These are phyloP conservation scores for Rhizopogon hawkerae DNA, from an alignment of 1,284 basidiomycete genomes.

Conservation along the genomic window DNA sequence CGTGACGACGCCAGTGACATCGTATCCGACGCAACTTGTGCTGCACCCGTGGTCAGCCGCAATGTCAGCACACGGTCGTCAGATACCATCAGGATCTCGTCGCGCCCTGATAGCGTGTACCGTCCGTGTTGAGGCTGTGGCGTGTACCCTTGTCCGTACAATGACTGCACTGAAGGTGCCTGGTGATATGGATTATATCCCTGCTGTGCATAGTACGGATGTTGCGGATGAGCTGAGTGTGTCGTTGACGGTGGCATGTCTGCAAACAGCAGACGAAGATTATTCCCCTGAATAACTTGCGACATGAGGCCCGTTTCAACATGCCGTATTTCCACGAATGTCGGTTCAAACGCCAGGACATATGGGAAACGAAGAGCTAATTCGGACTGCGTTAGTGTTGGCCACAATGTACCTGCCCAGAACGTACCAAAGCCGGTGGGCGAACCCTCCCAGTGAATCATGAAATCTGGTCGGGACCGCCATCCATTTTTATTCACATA, in stretches of 20 bases:
- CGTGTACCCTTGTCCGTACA: conserved; percentile 32
- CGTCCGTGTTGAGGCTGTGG: conserved; percentile 32
- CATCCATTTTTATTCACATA: conserved; percentile 98
- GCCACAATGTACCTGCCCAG: conserved; percentile 4
- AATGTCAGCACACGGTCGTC: conserved; percentile 71
- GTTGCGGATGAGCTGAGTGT: conserved; percentile 28
- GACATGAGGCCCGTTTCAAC: conserved; percentile 89
- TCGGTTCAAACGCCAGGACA: conserved; percentile 93
- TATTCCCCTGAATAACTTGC: conserved; percentile 92
- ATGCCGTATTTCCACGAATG: conserved; percentile 94
- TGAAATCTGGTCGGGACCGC: conserved; percentile 84
- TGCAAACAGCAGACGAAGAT: conserved; percentile 84
- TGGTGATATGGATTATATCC: conserved; percentile 33
- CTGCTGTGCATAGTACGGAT: conserved; percentile 26
- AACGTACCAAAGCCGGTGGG: conserved; percentile 87
- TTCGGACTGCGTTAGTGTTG: conserved; percentile 1
- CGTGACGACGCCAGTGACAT: conserved; percentile 8
- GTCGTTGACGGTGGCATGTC: conserved; percentile 86
- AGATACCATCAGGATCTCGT: conserved; percentile 74
- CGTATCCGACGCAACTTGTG: conserved; percentile 4
- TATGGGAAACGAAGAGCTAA: conserved; percentile 94
- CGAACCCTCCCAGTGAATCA: conserved; percentile 94
- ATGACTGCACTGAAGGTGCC: conserved; percentile 19
- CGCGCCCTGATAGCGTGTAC: conserved; percentile 47
- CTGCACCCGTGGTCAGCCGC: conserved; percentile 25